Evolutionary conservation across 495 filamentous ascomycete genomes (phyloP).

Genomic region (Cercophora newfieldiana): DNA sequence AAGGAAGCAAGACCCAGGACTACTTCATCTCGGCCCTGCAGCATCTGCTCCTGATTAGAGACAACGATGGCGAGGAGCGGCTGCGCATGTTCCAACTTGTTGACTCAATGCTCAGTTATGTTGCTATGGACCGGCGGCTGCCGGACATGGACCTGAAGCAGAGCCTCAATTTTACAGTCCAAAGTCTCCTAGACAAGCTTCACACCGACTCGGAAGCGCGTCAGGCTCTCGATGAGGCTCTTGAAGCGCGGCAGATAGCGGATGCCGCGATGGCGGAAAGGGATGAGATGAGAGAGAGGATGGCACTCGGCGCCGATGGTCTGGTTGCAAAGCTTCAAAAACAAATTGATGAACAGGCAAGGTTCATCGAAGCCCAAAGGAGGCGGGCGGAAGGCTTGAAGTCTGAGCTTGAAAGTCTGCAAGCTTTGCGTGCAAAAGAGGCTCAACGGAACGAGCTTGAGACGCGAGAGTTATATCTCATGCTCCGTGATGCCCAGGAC

Average conservation of each 20-base stretch:
- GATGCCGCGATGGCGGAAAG: conserved; percentile 94
- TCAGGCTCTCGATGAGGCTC: conserved; percentile 84
- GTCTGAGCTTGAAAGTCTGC: conserved; percentile 83
- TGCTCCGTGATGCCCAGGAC: conserved; percentile 97
- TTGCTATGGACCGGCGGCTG: conserved; percentile 94
- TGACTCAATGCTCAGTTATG: conserved; percentile 96
- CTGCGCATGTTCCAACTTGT: conserved; percentile 97
- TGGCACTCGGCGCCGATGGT: conserved; percentile 91
- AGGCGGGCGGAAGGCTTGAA: conserved; percentile 85
- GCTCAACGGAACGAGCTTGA: conserved; percentile 93
- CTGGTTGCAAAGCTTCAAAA: conserved; percentile 90
- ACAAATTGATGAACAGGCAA: conserved; percentile 86
- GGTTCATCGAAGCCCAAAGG: conserved; percentile 83
- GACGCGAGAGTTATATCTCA: conserved; percentile 94
- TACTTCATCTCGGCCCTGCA: conserved; percentile 96
- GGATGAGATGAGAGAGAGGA: conserved; percentile 91
- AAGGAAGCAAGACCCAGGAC: conserved; percentile 81
- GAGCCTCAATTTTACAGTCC: conserved; percentile 95
- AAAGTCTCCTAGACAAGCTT: conserved; percentile 88
- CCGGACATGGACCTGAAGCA: conserved; percentile 98
- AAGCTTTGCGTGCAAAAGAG: conserved; percentile 84
- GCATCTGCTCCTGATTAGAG: conserved; percentile 89
- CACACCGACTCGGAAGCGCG: conserved; percentile 95
- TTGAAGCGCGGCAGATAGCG: conserved; percentile 85
- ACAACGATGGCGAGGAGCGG: conserved; percentile 90